These are phyloP conservation scores for Styphnolobium japonicum DNA, from an alignment of 306 rosid genomes.

Conservation along the genomic window DNA sequence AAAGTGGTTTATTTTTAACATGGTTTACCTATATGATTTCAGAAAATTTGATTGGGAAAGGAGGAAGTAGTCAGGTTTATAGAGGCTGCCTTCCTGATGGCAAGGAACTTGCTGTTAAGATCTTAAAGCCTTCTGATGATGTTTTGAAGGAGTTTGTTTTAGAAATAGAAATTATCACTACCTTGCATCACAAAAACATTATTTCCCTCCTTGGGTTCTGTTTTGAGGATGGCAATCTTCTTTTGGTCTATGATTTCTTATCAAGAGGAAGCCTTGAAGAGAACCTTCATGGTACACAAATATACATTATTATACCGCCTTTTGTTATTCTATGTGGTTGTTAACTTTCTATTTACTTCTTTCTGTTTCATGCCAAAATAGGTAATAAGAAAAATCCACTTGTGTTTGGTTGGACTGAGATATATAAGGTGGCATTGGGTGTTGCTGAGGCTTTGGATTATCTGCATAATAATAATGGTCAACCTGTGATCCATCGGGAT, in stretches of 20 bases:
- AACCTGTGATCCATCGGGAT: conserved; percentile 82
- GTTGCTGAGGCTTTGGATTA: conserved; percentile 91
- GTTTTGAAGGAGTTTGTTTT: conserved; percentile 69
- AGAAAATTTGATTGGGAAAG: conserved; percentile 90
- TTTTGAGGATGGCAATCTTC: conserved; percentile 77
- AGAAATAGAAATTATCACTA: conserved; percentile 87
- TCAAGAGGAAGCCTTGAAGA: conserved; percentile 98
- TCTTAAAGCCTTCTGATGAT: conserved; percentile 82
- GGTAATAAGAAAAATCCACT: conserved; percentile 62
- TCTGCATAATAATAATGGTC: conserved; percentile 62
- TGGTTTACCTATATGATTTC: conserved; percentile 33
- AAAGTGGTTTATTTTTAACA: background rate
- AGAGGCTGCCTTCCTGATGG: conserved; percentile 87
- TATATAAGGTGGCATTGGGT: conserved; percentile 86
- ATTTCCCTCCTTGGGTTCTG: conserved; percentile 91
- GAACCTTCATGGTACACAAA: conserved; percentile 73
- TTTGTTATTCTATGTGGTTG: background rate
- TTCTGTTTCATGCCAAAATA: conserved; percentile 32
- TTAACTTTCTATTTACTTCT: conserved; percentile 1
- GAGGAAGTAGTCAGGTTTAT: conserved; percentile 91
- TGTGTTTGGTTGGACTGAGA: conserved; percentile 81
- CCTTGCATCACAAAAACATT: conserved; percentile 80
- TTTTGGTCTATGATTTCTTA: conserved; percentile 88
- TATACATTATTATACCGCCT: background rate
- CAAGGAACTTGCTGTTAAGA: conserved; percentile 91